Percentiles rank a stretch among this genome's conserved stretches.
Evolutionary conservation across 164 flowering plant genomes (phyloP).

Genomic region (Cinnamomum micranthum): DNA sequence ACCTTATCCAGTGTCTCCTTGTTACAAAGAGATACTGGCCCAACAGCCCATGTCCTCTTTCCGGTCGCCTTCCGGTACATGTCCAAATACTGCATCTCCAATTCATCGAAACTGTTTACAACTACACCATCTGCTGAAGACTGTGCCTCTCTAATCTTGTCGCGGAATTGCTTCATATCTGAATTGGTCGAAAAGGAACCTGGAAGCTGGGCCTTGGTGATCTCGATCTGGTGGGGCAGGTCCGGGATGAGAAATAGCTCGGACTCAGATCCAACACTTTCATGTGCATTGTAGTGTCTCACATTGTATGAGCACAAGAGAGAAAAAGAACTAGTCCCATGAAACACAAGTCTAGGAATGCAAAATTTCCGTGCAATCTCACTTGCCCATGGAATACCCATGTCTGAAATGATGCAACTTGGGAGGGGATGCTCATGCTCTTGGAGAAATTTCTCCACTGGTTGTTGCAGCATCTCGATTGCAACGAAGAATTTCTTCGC

Average conservation of each 20-base stretch:
- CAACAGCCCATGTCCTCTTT: conserved; percentile 41
- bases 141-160: conserved; percentile 23
- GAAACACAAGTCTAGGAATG: conserved; percentile 47
- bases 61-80: conserved; percentile 20
- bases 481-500: conserved; percentile 31
- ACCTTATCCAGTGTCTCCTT: conserved; percentile 23
- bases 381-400: conserved; percentile 32
- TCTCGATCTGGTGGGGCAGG: conserved; percentile 28
- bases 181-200: background rate
- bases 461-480: conserved; percentile 24
- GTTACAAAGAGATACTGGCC: conserved; percentile 45
- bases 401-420: conserved; percentile 46
- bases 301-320: conserved; percentile 17
- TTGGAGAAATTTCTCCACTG: conserved; percentile 28
- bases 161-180: background rate
- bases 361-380: conserved; percentile 24
- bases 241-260: conserved; percentile 36
- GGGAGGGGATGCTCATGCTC: conserved; percentile 23
- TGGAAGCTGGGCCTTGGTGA: conserved; percentile 33
- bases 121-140: conserved; percentile 28
- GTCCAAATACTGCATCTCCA: conserved; percentile 34
- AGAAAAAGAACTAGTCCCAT: conserved; percentile 31
- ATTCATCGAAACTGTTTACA: conserved; percentile 36
- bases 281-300: conserved; percentile 7
- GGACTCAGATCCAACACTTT: conserved; percentile 16